A percentile compares a stretch with the other conserved stretches of the same genome.
Evolutionary conservation across 2,329 filamentous ascomycete genomes (phyloP).

Genomic region (Aspergillus piperis): DNA sequence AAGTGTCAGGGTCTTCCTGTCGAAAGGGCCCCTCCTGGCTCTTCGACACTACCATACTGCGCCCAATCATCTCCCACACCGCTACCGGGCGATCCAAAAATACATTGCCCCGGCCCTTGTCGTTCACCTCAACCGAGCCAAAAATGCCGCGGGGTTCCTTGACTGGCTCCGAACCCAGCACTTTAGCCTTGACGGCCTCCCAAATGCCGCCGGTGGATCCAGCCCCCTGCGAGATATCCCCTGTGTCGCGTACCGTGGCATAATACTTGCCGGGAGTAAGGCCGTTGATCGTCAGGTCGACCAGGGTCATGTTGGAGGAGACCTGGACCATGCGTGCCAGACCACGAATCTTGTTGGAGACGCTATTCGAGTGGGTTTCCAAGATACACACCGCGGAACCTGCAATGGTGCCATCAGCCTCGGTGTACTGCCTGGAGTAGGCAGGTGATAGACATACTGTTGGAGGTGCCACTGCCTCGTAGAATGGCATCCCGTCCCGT

Average conservation of each 20-base stretch:
- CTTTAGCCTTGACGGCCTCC: slow-evolving; percentile 55
- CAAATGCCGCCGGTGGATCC: slow-evolving; percentile 81
- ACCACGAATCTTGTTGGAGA: slow-evolving; percentile 73
- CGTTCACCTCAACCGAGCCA: slow-evolving; percentile 72
- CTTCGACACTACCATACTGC: slow-evolving; percentile 83
- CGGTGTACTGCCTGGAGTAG: slow-evolving; percentile 2
- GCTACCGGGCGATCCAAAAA: slow-evolving; percentile 82
- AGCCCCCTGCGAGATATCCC: slow-evolving; percentile 83
- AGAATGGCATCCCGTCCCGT: slow-evolving; percentile 94
- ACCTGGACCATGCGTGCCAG: slow-evolving; percentile 94
- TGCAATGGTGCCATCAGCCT: slow-evolving; percentile 14
- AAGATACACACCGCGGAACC: slow-evolving; percentile 79
- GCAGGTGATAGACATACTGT: slow-evolving; percentile 58
- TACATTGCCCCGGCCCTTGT: slow-evolving; percentile 72
- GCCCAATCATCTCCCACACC: slow-evolving; percentile 95
- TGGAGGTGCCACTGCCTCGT: slow-evolving; percentile 79
- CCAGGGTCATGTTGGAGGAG: slow-evolving; percentile 71
- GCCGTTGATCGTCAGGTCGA: slow-evolving; percentile 85
- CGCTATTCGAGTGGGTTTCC: slow-evolving; percentile 70
- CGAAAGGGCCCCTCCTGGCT: slow-evolving; percentile 61
- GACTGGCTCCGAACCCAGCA: slow-evolving; percentile 33
- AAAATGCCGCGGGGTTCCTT: slow-evolving; percentile 63
- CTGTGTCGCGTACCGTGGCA: slow-evolving; percentile 81
- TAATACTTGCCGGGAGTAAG: slow-evolving; percentile 78
- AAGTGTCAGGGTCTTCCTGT: slow-evolving; percentile 77